Evolutionary conservation across 1,284 basidiomycete genomes (phyloP), one percentile per base, ranked within the genome.

Genomic region (Salmacisia buchloeana): DNA sequence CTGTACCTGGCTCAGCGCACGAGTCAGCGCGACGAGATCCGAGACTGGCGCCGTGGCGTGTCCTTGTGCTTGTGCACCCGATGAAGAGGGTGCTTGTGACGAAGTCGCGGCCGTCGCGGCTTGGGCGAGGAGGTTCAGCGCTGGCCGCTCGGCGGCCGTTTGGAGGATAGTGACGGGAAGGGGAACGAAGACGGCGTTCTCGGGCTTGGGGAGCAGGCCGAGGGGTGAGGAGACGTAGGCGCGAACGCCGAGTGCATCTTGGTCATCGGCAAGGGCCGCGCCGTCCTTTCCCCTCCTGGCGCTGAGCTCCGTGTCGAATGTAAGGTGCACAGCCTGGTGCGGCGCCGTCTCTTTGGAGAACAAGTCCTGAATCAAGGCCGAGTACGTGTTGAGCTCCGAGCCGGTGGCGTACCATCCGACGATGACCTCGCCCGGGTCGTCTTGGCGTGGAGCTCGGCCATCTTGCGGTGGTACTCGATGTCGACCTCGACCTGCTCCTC

Each of bases 311-410:
- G 94, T 94, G 82, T 96, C 92, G 52, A 99, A 83, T 12, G 92
- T 90, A 60, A 99, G 84, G 81, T 98, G 94, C 49, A 99, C 86
- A 3, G 96, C 93, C 64, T 89, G 90, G 80, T 90, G 86, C 3
- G 92, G 90, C 0, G 86, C 84, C 2, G 91, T 93, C 82, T 98
- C 92, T 84, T 90, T 87, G 41, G 91, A 87, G 82, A 96, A 98
- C 82, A 97, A 97, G 82, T 97, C 94, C 85, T 98, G 96, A 77
- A 99, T 96, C 69, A 99, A 85, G 23, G 96, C 93, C 49, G 93
- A 94, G 84, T 94, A 94, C 15, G 91, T 91, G 83, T 96, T 94
- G 65, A 98, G 85, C 69, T 89, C 87, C 2, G 89, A 89, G 68
- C 69, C 73, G 25, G 77, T 77, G 23, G 75, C 75, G 63, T 79